Evolutionary conservation across 2,329 filamentous ascomycete genomes (phyloP), one percentile per base, ranked within the genome.

Genomic region (Colletotrichum aenigma): DNA sequence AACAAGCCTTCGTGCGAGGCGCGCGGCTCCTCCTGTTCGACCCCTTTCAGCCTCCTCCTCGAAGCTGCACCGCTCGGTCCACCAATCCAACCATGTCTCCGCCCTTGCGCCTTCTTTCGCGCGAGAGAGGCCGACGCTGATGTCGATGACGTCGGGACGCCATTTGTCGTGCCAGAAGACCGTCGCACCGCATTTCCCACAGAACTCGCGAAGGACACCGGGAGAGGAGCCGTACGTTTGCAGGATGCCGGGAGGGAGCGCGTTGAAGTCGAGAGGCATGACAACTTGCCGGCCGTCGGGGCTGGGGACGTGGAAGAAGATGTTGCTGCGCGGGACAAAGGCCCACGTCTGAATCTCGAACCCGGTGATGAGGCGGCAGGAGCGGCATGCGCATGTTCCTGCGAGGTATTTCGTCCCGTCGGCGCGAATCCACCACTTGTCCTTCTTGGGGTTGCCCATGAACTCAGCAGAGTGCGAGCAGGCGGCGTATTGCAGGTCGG

Each of bases 261-360:
- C 76, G 2, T 64, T 38, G 75, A 87, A 88, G 62, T 85, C 81
- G 7, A 87, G 82, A 1, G 82, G 80, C 1, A 81, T 24, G 21
- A 65, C 48, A 1, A 12, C 60, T 18, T 67, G 21, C 3, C 36
- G 66, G 1, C 15, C 43, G 2, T 64, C 36, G 13, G 30, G 15
- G 13, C 36, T 10, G 8, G 62, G 79, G 64, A 86, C 76, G 36
- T 82, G 76, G 30, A 90, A 85, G 21, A 86, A 82, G 69, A 94
- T 91, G 78, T 93, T 92, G 2, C 83, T 81, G n/a, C 87, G 86
- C 1, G 92, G 91, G 1, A 94, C 84, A 79, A 94, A 95, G 0
- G 91, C 87, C 93, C 93, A 95, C 0, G 89, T 85, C 78, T 93
- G 89, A 62, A 94, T 88, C 71, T 94, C 91, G 77, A 91, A 92